Base-by-base conservation (phyloP, 2,329 filamentous ascomycete genomes). In the Penicillium concentricum region DNA sequence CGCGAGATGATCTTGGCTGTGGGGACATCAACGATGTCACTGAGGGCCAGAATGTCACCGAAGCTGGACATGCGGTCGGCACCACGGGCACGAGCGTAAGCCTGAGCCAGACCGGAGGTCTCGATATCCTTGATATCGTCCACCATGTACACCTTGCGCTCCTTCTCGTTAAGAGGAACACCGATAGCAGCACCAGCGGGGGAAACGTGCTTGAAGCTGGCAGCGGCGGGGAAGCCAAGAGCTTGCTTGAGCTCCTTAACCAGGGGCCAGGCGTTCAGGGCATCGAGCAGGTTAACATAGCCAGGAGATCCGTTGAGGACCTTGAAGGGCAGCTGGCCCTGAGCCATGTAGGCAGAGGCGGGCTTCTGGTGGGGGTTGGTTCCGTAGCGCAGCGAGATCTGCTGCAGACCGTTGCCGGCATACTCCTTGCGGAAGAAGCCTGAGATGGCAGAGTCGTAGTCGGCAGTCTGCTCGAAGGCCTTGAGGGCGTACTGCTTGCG, bases 31-130 rank as follows among this genome's bases (percentile, higher is more conserved):
- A 97, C 92, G 54, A 91, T 79, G 72, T 96, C 90, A 63, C 91
- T 96, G 32, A 97, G 85, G 41, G 93, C 94, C 72, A 97, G 95
- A 74, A 97, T 84, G 76, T 99, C 94, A 62, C 94, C 94, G 72
- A 97, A 99, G 80, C 91, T 96, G 77, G 92, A 96, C 94, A 97
- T 97, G 68, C 94, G 90, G 79, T 99, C 94, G 47, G 94, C 92
- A 64, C 94, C 94, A 71, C 94, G 88, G 54, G 94, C 94, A 72
- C 94, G 90, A 57, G 94, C 93, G 71, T 99, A 99, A 38, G 94
- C 94, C 78, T 96, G 92, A 24, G 94, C 94, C 32, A 97, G 85
- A 42, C 82, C 83, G 9, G 93, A 97, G 45, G 84, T 84, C 76
- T 96, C 91, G 61, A 99, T 87, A 52, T 91, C 92, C 59, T 87